A percentile compares a stretch with the other conserved stretches of the same genome.
These are phyloP conservation scores for Fraxinus nigra DNA, from an alignment of 305 asterid genomes.

Conservation along the genomic window DNA sequence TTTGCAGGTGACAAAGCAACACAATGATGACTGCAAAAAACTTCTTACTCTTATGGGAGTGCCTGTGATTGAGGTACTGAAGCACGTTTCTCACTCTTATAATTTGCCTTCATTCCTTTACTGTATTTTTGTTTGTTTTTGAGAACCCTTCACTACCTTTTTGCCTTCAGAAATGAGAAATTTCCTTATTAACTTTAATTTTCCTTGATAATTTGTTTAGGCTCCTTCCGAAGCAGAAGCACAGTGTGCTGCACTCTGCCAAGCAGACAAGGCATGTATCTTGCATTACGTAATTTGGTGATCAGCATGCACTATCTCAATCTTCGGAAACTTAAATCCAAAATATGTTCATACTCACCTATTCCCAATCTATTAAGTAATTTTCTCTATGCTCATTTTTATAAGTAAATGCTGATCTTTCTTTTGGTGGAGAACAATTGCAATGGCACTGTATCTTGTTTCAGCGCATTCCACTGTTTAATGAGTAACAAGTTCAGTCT, in stretches of 20 bases:
- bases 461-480: background rate
- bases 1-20: background rate
- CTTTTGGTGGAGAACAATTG: slow-evolving; percentile 2
- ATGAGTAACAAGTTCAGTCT: slow-evolving; percentile 10
- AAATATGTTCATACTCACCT: background rate
- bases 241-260: slow-evolving; percentile 91
- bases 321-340: slow-evolving; percentile 2
- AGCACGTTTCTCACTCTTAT: background rate
- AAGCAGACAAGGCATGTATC: slow-evolving; percentile 54
- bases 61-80: slow-evolving; percentile 86
- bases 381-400: background rate
- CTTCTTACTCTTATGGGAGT: slow-evolving; percentile 98
- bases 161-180: slow-evolving; percentile 17
- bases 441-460: background rate
- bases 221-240: slow-evolving; percentile 99
- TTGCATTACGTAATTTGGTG: background rate
- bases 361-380: background rate
- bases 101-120: slow-evolving; percentile 12
- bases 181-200: slow-evolving; percentile 12
- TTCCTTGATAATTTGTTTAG: slow-evolving; percentile 34
- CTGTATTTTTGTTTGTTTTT: background rate
- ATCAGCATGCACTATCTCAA: background rate
- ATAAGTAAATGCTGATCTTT: slow-evolving; percentile 2
- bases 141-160: background rate
- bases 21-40: slow-evolving; percentile 84